A percentile compares a stretch with the other conserved stretches of the same genome.
These are phyloP conservation scores for Paramecium biaurelia DNA, from an alignment of 73 alveolate genomes.

Conservation along the genomic window DNA sequence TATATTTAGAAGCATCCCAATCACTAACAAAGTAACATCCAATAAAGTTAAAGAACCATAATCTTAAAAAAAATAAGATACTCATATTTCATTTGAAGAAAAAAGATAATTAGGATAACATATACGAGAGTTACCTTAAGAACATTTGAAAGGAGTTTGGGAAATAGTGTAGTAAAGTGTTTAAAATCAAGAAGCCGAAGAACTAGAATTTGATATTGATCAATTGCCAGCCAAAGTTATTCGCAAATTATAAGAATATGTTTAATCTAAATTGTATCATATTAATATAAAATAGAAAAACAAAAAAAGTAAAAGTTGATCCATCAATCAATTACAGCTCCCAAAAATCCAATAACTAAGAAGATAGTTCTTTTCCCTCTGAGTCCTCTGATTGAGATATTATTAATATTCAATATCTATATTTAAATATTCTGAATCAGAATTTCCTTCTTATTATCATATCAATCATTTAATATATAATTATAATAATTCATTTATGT, in stretches of 20 bases:
- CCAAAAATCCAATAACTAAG: background rate
- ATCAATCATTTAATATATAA: too few species aligned
- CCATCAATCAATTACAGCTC: slow-evolving; percentile 7
- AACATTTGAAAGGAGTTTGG: slow-evolving; percentile 64
- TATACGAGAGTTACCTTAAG: slow-evolving; percentile 41
- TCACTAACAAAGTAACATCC: background rate
- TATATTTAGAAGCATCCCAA: background rate
- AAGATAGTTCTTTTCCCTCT: slow-evolving; percentile 29
- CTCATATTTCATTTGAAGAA: slow-evolving; percentile 53
- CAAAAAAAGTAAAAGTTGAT: background rate
- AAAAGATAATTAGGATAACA: slow-evolving; percentile 51
- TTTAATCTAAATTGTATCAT: background rate
- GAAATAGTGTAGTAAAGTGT: slow-evolving; percentile 46
- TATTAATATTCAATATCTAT: background rate
- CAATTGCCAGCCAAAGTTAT: slow-evolving; percentile 73
- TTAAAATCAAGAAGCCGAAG: slow-evolving; percentile 54
- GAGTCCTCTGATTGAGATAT: slow-evolving; percentile 53
- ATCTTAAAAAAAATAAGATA: background rate
- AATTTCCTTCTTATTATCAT: too few species aligned
- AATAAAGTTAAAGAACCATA: background rate
- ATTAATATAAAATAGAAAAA: background rate
- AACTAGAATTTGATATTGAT: slow-evolving; percentile 87
- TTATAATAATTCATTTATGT: too few species aligned
- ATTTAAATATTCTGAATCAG: background rate
- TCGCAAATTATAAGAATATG: slow-evolving; percentile 83